phyloP scores from a whole-genome alignment of 2,329 filamentous ascomycete species.

The Penicillium sp. region DNA sequence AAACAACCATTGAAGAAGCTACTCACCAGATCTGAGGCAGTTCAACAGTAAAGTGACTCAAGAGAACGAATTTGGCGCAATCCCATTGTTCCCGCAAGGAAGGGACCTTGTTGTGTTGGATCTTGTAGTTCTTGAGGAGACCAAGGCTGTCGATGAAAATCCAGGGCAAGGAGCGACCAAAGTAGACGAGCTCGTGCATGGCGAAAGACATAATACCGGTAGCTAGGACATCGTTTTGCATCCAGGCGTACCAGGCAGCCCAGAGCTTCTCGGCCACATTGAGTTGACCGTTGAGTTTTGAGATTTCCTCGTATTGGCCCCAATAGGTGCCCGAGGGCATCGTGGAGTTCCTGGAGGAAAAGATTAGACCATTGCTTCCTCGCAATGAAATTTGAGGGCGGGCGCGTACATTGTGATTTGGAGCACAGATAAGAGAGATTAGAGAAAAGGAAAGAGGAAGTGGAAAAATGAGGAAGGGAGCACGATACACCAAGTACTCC shows the following conservation, averaged over 20 bases:
- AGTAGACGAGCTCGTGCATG: constrained; percentile 93
- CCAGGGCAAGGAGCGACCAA: constrained; percentile 84
- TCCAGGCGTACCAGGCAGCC: constrained; percentile 95
- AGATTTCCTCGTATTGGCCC: constrained; percentile 60
- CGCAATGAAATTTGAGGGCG: neutral
- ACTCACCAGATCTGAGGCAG: constrained; percentile 86
- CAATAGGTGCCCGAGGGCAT: constrained; percentile 55
- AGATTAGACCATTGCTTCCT: no score
- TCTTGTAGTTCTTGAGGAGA: constrained; percentile 12
- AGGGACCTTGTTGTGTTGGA: constrained; percentile 63
- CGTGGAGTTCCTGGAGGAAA: constrained; percentile 43
- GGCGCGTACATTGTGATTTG: constrained; percentile 12
- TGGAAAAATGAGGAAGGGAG: neutral
- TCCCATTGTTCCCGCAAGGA: constrained; percentile 91
- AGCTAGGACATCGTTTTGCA: constrained; percentile 94
- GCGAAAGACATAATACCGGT: constrained; percentile 96
- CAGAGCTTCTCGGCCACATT: constrained; percentile 83
- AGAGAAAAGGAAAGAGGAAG: neutral
- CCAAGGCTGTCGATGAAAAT: constrained; percentile 67
- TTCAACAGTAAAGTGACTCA: constrained; percentile 96
- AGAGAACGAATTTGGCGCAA: constrained; percentile 84
- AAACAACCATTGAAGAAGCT: neutral
- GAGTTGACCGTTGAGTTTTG: constrained; percentile 73
- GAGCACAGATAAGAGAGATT: no score
- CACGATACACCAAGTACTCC: neutral